These are phyloP conservation scores for Globisporangium lucens DNA, from an alignment of 352 stramenopile species.

Conservation along the genomic window DNA sequence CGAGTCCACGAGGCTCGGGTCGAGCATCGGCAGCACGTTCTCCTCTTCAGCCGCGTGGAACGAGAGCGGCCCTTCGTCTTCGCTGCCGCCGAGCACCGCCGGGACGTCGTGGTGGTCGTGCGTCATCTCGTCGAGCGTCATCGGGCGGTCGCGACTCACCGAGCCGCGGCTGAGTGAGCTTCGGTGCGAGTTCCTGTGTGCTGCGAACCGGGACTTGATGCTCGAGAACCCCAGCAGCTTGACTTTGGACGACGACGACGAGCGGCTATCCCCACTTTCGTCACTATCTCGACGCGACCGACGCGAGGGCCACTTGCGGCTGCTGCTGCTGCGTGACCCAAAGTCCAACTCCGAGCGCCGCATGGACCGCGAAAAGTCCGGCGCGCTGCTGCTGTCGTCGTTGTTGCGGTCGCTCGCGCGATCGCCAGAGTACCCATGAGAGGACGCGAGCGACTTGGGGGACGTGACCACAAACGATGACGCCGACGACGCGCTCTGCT, in stretches of 20 bases:
- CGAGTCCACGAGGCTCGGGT: constrained; percentile 27
- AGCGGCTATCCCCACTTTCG: neutral
- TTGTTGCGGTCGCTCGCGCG: neutral
- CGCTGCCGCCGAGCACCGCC: constrained; percentile 11
- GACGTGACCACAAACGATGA: neutral
- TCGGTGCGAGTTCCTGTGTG: constrained; percentile 5
- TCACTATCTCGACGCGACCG: constrained; percentile 14
- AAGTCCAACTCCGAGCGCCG: constrained; percentile 35
- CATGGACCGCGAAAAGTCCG: constrained; percentile 11
- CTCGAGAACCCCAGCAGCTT: constrained; percentile 16
- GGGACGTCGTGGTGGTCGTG: constrained; percentile 3
- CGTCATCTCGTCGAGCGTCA: constrained; percentile 17
- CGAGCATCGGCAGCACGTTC: constrained; percentile 33
- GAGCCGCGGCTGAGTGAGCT: constrained; percentile 14
- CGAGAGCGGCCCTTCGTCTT: neutral
- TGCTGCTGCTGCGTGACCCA: constrained; percentile 16
- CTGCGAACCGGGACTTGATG: constrained; percentile 16
- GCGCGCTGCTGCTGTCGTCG: neutral
- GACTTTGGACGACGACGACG: constrained; percentile 1
- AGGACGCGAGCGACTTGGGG: neutral
- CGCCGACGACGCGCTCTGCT: neutral
- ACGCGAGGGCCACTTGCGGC: constrained; percentile 11
- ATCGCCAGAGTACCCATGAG: neutral
- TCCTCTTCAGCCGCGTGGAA: constrained; percentile 13
- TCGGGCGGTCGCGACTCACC: constrained; percentile 7